Base-by-base conservation (phyloP, 1,139 yeast species). In the Kluyveromyces marxianus region DNA sequence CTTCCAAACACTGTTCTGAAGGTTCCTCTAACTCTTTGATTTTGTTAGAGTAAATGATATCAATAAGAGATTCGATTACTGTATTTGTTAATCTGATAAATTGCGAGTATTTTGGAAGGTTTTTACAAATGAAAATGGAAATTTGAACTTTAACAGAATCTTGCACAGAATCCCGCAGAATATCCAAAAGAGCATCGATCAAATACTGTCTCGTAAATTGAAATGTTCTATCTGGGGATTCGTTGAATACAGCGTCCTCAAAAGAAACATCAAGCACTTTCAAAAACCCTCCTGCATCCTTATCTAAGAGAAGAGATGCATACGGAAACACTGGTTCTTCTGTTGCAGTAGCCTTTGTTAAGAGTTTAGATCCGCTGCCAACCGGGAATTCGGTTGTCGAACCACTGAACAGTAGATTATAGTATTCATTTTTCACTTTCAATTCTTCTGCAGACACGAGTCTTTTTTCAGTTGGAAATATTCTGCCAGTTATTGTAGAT, bases 21-120 rank as follows among this genome's bases (percentile, higher is more conserved):
- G 83, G 90, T 25, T 67, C 70, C 33, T 68, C 68, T 37, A 72
- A 39, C 7, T 37, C 37, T 3, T 42, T 36, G 25, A 36, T 40
- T n/a, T 50, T 35, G 14, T 65, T 57, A 4, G 47, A 44, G 53
- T 87, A 79, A 30, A 88, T 67, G 10, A 67, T 67, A 3, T 70
- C 67, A 26, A 85, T 66, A 4, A 83, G 68, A 5, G 65, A 60
- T 3, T 73, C 70, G 37, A 84, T 60, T 1, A 69, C 66, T 3
- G 79, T 70, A 44, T 83, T 90, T 0, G 90, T 77, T 2, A 88
- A 66, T 37, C 86, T 69, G 10, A 89, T 72, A 52, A 83, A 88
- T 62, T 89, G 96, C 3, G 79, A 71, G 59, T 83, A 89, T 60
- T 88, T 88, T 3, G 96, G 81, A 51, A 81, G 79, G 58, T 85